Conservation (phyloP, 1,284 basidiomycete genomes). For the Thelephora terrestris region DNA sequence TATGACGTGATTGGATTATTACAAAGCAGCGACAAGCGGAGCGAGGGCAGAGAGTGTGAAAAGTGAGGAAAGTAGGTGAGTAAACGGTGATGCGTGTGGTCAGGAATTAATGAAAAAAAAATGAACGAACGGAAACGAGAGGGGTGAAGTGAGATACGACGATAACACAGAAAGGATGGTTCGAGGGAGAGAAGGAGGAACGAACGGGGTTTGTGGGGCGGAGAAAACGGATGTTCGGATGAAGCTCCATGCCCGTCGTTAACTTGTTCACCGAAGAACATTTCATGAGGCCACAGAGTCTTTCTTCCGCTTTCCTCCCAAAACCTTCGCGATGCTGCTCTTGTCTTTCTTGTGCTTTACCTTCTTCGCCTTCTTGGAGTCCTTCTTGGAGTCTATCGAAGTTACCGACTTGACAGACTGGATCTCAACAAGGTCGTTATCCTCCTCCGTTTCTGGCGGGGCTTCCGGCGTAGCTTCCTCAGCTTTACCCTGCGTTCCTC, state of each 20-base stretch:
- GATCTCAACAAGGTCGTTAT: constrained; percentile 18
- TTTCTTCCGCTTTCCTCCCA: constrained; percentile 40
- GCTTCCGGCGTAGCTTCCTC: background rate
- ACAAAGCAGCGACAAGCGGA: too few relatives aligned
- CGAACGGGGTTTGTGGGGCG: too few relatives aligned
- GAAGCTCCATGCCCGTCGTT: too few relatives aligned
- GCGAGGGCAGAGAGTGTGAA: background rate
- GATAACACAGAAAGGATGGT: too few relatives aligned
- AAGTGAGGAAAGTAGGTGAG: background rate
- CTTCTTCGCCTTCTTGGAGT: constrained; percentile 11
- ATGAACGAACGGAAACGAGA: too few relatives aligned
- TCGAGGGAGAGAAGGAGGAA: too few relatives aligned
- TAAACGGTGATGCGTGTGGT: background rate
- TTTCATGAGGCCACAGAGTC: constrained; percentile 33
- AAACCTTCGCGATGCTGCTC: constrained; percentile 36
- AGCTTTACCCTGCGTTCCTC: constrained; percentile 26
- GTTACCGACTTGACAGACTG: constrained; percentile 17
- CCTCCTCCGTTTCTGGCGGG: constrained; percentile 14
- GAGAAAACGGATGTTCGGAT: too few relatives aligned
- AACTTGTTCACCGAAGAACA: too few relatives aligned
- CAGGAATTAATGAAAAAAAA: too few relatives aligned
- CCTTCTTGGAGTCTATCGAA: constrained; percentile 15
- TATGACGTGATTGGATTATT: too few relatives aligned
- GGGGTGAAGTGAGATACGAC: too few relatives aligned
- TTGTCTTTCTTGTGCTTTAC: constrained; percentile 42